Conservation (phyloP, 2,329 filamentous ascomycete genomes). For the Simplicillium aogashimaense region DNA sequence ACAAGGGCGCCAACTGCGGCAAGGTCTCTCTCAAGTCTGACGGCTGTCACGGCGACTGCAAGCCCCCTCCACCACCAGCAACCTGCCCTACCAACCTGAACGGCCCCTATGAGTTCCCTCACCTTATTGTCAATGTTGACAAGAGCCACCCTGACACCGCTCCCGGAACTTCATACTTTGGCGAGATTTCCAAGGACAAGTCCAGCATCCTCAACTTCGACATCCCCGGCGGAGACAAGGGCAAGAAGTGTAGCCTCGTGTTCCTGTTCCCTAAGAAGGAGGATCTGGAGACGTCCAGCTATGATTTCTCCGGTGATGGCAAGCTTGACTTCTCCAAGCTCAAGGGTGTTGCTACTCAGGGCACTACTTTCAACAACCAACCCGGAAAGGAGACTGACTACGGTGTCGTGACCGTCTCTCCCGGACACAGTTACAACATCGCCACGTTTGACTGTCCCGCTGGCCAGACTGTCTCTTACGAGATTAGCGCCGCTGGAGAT, state of each 20-base stretch:
- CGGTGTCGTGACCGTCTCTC: slow-evolving; percentile 31
- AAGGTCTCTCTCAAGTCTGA: slow-evolving; percentile 33
- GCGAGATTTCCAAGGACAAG: slow-evolving; percentile 39
- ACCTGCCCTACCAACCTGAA: slow-evolving; percentile 34
- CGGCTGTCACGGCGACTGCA: slow-evolving; percentile 19
- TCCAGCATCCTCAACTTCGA: slow-evolving; percentile 63
- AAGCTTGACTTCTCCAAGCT: slow-evolving; percentile 43
- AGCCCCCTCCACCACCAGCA: slow-evolving; percentile 8
- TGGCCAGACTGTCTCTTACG: slow-evolving; percentile 38
- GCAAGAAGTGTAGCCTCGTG: slow-evolving; percentile 51
- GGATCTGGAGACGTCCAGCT: slow-evolving; percentile 49
- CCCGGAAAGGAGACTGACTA: slow-evolving; percentile 34
- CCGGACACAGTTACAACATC: slow-evolving; percentile 45
- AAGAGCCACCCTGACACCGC: slow-evolving; percentile 39
- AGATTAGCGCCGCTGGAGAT: slow-evolving; percentile 36
- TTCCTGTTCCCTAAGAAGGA: slow-evolving; percentile 52
- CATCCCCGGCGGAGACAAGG: slow-evolving; percentile 40
- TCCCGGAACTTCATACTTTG: slow-evolving; percentile 44
- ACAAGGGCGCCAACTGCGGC: slow-evolving; percentile 31
- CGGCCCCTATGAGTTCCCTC: slow-evolving; percentile 44
- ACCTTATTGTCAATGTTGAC: slow-evolving; percentile 53
- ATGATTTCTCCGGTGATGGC: slow-evolving; percentile 37
- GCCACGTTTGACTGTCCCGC: slow-evolving; percentile 43
- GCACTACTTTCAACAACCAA: slow-evolving; percentile 44
- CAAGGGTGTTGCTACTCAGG: slow-evolving; percentile 27